A percentile compares a stretch with the other conserved stretches of the same genome.
Evolutionary conservation across 1,139 yeast genomes (phyloP).

Genomic region (Dujonia santamariae): DNA sequence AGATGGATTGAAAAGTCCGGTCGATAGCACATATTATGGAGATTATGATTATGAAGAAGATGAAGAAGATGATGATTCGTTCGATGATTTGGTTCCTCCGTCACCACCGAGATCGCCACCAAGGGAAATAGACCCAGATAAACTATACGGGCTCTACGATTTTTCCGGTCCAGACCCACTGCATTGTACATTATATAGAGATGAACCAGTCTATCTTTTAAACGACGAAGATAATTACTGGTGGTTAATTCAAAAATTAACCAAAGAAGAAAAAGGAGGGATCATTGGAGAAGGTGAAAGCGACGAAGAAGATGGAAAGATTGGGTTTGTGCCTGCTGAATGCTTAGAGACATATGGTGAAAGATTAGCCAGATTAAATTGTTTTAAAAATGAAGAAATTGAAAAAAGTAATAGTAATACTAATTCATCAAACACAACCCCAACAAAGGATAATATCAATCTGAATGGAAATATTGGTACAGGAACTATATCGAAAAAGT

Average conservation of each 20-base stretch:
- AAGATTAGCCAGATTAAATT: constrained; percentile 84
- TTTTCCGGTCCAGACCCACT: constrained; percentile 93
- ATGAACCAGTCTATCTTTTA: constrained; percentile 77
- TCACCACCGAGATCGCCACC: constrained; percentile 82
- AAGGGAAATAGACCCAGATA: constrained; percentile 77
- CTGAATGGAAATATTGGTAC: too few relatives aligned
- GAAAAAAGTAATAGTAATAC: constrained; percentile 29
- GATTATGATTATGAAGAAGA: constrained; percentile 15
- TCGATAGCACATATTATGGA: constrained; percentile 9
- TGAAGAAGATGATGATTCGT: constrained; percentile 13
- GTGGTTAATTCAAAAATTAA: constrained; percentile 85
- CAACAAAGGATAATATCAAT: constrained; percentile 12
- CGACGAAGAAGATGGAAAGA: constrained; percentile 55
- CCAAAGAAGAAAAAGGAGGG: constrained; percentile 27
- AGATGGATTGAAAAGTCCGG: not conserved
- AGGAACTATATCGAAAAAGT: too few relatives aligned
- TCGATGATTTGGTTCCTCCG: constrained; percentile 35
- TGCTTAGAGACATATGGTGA: constrained; percentile 90
- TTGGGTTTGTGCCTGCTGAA: constrained; percentile 97
- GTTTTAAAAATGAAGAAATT: constrained; percentile 85
- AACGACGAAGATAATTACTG: constrained; percentile 93
- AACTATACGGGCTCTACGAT: constrained; percentile 81
- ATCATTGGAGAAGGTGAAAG: constrained; percentile 18
- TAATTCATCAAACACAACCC: not conserved
- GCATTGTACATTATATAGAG: constrained; percentile 76